These are phyloP conservation scores for Dryas drummondii DNA, from an alignment of 306 rosid genomes.

Conservation along the genomic window DNA sequence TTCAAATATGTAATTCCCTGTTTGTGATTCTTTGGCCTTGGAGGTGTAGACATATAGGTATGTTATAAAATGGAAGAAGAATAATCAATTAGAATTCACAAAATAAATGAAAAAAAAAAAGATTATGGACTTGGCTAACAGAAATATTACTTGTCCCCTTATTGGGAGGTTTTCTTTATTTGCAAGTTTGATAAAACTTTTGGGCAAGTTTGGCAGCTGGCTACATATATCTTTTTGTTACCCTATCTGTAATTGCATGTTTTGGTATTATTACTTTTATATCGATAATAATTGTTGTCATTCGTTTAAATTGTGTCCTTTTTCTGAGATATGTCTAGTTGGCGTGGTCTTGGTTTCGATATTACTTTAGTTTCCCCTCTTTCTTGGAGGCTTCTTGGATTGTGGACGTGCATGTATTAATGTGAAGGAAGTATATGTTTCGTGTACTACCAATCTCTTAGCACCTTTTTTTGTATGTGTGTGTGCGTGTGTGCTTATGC, in stretches of 20 bases:
- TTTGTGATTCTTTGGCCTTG: neutral
- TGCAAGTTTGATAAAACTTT: neutral
- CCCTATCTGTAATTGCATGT: neutral
- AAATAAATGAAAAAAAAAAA: neutral
- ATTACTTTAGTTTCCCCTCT: neutral
- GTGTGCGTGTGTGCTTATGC: too few relatives aligned
- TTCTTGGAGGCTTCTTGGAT: neutral
- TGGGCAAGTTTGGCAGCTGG: neutral
- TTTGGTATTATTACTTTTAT: neutral
- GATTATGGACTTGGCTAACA: neutral
- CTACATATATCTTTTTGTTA: neutral
- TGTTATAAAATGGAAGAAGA: neutral
- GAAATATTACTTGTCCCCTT: neutral
- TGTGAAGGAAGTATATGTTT: too few relatives aligned
- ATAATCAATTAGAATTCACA: neutral
- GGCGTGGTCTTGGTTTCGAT: neutral
- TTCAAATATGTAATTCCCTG: neutral
- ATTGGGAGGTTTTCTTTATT: neutral
- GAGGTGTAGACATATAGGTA: neutral
- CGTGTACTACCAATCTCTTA: too few relatives aligned
- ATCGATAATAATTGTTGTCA: neutral
- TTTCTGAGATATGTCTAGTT: neutral
- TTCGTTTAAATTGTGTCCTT: neutral
- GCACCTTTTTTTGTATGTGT: too few relatives aligned
- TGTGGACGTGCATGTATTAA: neutral